Conservation (phyloP, 305 asterid species). For the Solanum chacoense region DNA sequence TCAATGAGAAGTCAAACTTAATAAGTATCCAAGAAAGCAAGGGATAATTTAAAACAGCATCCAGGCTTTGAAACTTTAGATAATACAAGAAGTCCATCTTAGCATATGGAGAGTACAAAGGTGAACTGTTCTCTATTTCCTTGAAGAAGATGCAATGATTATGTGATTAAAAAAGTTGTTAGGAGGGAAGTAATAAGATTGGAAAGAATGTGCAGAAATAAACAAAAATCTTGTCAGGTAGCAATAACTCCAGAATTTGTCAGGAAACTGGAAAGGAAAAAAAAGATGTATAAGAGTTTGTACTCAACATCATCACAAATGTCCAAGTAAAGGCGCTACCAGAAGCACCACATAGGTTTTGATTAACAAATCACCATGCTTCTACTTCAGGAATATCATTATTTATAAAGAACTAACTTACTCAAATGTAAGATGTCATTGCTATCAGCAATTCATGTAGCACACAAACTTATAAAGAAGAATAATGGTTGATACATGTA, state of each 20-base stretch:
- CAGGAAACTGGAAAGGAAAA: not conserved
- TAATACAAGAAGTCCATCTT: not conserved
- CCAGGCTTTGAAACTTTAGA: not conserved
- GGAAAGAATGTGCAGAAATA: not conserved
- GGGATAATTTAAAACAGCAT: not conserved
- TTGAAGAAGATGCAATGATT: not conserved
- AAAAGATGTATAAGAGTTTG: not conserved
- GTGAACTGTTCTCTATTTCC: not conserved
- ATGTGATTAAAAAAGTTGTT: not conserved
- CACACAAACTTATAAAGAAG: not conserved
- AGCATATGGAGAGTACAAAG: not conserved
- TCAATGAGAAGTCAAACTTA: conserved; percentile 8
- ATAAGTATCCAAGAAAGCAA: not conserved
- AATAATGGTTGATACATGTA: not conserved
- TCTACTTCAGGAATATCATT: not conserved
- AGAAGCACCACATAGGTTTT: not conserved
- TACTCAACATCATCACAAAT: not conserved
- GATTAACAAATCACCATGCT: not conserved
- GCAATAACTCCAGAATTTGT: not conserved
- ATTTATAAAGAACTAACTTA: not conserved
- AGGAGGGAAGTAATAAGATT: not conserved
- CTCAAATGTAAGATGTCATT: not conserved
- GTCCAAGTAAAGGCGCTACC: not conserved
- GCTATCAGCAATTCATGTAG: not conserved
- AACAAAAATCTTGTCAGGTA: not conserved